Base-by-base conservation (phyloP, 2,329 filamentous ascomycete genomes). In the Exophiala oligosperma region DNA sequence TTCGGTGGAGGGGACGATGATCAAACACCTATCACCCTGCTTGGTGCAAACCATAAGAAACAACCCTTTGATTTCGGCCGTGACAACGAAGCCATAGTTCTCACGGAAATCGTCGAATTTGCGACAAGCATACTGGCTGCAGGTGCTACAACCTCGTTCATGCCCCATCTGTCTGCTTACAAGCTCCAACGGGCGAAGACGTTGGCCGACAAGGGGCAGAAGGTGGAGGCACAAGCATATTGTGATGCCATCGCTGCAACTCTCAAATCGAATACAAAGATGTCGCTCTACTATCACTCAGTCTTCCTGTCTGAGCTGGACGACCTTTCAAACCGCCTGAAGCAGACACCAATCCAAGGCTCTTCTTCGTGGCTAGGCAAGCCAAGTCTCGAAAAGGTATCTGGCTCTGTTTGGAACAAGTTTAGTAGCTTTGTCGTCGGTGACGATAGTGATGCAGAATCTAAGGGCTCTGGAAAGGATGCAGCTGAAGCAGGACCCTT, bases 351-450 rank as follows among this genome's bases (percentile, higher is more conserved):
- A 11, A 91, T 89, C 69, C 91, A 94, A 65, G 86, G 84, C 55
- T 87, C 86, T 5, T 87, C 85, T 21, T 93, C 92, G 1, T 96
- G 93, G 91, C 94, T 99, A 52, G 89, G 91, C 1, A 96, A 94
- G 73, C 92, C 93, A 5, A 97, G 86, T 72, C 95, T 97, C 84
- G 92, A 95, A 73, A 96, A 95, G 74, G 91, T 97, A 0, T 94
- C 92, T 1, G 92, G 89, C 61, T 91, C 89, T 35, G 85, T 97
- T 71, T 92, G 91, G 83, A 92, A 87, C 64, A 91, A 89, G 59
- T 97, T 99, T 76, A 97, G 92, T 75, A 97, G 92, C 69, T 99
- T 99, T 70, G 92, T 99, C 60, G 87, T 90, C 52, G 95, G 94
- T 12, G 93, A 97, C 59, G 93, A 97, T 54, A 84, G 84, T 52